Evolutionary conservation across 345 rosid genomes (phyloP).

Genomic region (Euphorbia pulcherrima): DNA sequence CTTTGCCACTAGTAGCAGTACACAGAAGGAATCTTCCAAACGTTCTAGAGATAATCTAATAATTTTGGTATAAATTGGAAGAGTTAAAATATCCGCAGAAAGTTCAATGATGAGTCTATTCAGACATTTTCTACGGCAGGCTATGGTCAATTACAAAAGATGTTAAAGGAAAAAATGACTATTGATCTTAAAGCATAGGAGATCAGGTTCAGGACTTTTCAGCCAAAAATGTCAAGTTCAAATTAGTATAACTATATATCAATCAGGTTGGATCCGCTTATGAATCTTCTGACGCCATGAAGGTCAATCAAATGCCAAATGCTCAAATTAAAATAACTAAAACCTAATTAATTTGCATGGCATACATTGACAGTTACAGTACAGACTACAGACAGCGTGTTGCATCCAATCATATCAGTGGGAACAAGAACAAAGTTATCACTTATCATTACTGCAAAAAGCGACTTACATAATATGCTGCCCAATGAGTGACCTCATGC

Average conservation of each 20-base stretch:
- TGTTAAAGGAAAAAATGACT: background rate
- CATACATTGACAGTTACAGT: background rate
- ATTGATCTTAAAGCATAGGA: too few species aligned
- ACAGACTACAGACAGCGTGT: background rate
- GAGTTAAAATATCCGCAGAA: background rate
- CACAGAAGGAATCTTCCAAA: background rate
- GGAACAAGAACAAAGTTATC: background rate
- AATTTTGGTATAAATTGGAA: background rate
- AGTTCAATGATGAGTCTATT: background rate
- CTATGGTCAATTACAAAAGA: background rate
- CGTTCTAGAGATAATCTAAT: background rate
- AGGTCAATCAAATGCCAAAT: too few species aligned
- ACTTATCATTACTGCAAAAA: conserved; percentile 1
- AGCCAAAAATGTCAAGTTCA: background rate
- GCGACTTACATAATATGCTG: conserved; percentile 82
- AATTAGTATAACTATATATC: background rate
- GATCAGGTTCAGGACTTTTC: background rate
- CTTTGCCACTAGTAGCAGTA: background rate
- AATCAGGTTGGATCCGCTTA: too few species aligned
- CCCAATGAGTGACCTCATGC: conserved; percentile 96
- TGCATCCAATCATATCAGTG: background rate
- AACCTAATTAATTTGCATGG: background rate
- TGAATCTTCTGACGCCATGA: too few species aligned
- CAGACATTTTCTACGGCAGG: background rate
- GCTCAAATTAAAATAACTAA: background rate